Percentiles rank a stretch among this genome's conserved stretches.
phyloP scores from a whole-genome alignment of 176 grass and related monocot genomes.

The Carex scoparia region DNA sequence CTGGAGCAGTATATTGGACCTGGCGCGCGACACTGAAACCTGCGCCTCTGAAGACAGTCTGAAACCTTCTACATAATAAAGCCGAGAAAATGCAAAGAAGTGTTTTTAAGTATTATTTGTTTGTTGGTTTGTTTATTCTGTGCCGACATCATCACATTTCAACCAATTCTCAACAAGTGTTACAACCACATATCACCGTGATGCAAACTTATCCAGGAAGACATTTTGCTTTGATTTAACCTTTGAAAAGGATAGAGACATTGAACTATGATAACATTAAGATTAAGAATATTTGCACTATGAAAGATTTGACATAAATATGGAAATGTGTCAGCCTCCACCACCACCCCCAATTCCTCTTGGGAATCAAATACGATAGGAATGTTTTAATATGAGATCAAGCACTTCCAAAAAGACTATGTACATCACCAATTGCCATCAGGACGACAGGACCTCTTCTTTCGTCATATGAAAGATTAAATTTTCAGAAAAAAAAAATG shows the following conservation, averaged over 20 bases:
- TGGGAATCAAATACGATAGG: background rate
- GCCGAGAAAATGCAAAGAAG: background rate
- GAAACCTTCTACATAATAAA: background rate
- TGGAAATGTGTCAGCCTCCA: conserved; percentile 7
- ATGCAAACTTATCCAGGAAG: background rate
- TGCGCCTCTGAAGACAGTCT: no score
- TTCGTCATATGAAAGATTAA: background rate
- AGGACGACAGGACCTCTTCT: background rate
- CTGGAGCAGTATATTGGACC: background rate
- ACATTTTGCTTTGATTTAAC: conserved; percentile 11
- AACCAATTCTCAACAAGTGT: background rate
- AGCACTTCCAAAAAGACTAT: background rate
- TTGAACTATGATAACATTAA: background rate
- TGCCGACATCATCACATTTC: background rate
- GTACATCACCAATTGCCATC: background rate
- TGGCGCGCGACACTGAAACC: background rate
- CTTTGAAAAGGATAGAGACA: conserved; percentile 12
- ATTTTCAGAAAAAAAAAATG: background rate
- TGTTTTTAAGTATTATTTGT: background rate
- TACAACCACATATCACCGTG: background rate
- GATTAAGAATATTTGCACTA: conserved; percentile 18
- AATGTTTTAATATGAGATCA: background rate
- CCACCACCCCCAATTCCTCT: background rate
- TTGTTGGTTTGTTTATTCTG: background rate
- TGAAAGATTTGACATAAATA: conserved; percentile 34